Evolutionary conservation across 2,329 filamentous ascomycete species (phyloP).

Genomic region (Penicillium sp.): DNA sequence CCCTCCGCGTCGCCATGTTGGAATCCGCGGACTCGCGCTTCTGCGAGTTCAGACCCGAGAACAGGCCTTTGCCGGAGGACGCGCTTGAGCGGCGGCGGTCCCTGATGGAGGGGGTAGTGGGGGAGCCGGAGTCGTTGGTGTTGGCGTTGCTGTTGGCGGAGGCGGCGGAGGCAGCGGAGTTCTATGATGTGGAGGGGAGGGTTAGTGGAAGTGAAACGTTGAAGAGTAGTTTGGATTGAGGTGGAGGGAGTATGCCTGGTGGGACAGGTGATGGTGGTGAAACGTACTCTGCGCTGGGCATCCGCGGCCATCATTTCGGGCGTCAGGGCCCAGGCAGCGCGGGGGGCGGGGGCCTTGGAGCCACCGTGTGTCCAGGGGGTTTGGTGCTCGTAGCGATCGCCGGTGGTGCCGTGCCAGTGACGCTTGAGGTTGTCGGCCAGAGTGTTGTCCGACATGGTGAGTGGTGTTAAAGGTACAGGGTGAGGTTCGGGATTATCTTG

Average conservation of each 20-base stretch:
- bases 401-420: constrained; percentile 39
- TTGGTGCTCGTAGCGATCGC: constrained; percentile 39
- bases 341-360: constrained; percentile 24
- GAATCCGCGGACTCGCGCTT: constrained; percentile 47
- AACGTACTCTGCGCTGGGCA: constrained; percentile 30
- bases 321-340: constrained; percentile 27
- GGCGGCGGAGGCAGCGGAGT: constrained; percentile 30
- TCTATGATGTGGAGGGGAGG: constrained; percentile 17
- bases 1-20: constrained; percentile 37
- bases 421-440: constrained; percentile 28
- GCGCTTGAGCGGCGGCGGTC: constrained; percentile 34
- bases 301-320: constrained; percentile 18
- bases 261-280: background rate
- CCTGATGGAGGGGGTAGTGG: constrained; percentile 17
- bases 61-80: constrained; percentile 24
- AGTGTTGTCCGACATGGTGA: constrained; percentile 16
- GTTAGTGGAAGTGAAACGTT: background rate
- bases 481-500: background rate
- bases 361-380: constrained; percentile 42
- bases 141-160: constrained; percentile 18
- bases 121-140: constrained; percentile 4
- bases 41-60: constrained; percentile 44
- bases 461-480: background rate
- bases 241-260: background rate
- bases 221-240: background rate